phyloP scores from a whole-genome alignment of 768 basidiomycete genomes.

The Kwoniella sp. region DNA sequence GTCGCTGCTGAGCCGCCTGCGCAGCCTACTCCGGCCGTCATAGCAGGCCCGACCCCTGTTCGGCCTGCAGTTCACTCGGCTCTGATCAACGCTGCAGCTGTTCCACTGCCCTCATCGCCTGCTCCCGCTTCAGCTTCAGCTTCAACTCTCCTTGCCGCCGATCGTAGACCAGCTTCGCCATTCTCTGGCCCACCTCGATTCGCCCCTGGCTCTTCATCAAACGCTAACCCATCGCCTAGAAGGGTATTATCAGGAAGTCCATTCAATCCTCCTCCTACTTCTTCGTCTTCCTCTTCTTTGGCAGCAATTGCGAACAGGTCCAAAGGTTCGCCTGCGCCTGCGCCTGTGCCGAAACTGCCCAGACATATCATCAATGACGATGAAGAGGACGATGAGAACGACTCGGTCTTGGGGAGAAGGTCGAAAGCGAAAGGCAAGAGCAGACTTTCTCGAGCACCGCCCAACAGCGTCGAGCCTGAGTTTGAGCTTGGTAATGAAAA shows the following conservation, averaged over 20 bases:
- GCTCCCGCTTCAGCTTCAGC: slow-evolving; percentile 3
- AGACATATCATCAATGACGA: slow-evolving; percentile 45
- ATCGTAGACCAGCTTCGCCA: slow-evolving; percentile 22
- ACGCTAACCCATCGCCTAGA: slow-evolving; percentile 9
- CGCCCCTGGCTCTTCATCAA: slow-evolving; percentile 19
- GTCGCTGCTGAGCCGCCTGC: slow-evolving; percentile 20
- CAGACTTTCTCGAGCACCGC: slow-evolving; percentile 7
- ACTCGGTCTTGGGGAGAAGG: not conserved
- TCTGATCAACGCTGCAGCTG: not conserved
- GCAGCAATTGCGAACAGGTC: not conserved
- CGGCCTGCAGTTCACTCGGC: not conserved
- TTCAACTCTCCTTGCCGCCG: not conserved
- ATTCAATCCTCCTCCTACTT: slow-evolving; percentile 29
- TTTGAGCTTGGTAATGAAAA: not conserved
- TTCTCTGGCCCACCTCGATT: slow-evolving; percentile 50
- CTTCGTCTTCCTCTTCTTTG: slow-evolving; percentile 1
- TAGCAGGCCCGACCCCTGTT: not conserved
- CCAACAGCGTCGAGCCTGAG: slow-evolving; percentile 15
- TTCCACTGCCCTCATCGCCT: slow-evolving; percentile 5
- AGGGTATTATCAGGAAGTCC: slow-evolving; percentile 42
- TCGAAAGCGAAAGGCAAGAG: not conserved
- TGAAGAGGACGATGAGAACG: slow-evolving; percentile 24
- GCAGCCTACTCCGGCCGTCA: not conserved
- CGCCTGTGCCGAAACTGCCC: slow-evolving; percentile 17
- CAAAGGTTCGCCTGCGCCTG: not conserved